Conservation (phyloP, 192 early-diverging fungal genomes). For the Mortierella claussenii region DNA sequence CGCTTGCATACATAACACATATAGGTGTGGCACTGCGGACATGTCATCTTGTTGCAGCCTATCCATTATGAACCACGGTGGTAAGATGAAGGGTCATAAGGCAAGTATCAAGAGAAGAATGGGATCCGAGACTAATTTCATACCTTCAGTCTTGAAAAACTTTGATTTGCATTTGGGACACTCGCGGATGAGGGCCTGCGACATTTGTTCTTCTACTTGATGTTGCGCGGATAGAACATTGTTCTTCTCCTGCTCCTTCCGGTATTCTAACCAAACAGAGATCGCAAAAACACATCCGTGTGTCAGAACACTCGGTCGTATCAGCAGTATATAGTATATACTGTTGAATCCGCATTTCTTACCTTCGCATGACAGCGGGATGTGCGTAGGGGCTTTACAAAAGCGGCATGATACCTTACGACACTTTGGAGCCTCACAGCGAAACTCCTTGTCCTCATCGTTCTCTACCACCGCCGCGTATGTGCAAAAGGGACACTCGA, state of each 20-base stretch:
- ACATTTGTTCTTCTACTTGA: slow-evolving; percentile 66
- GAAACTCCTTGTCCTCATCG: slow-evolving; percentile 62
- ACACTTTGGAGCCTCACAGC: slow-evolving; percentile 58
- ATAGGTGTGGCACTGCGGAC: slow-evolving; percentile 49
- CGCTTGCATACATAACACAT: slow-evolving; percentile 62
- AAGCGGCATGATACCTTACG: slow-evolving; percentile 58
- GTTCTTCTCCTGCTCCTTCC: slow-evolving; percentile 53
- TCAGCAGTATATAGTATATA: too few relatives aligned
- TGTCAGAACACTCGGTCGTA: too few relatives aligned
- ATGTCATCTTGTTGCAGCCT: slow-evolving; percentile 71
- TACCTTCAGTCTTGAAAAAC: slow-evolving; percentile 57
- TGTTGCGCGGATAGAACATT: slow-evolving; percentile 57
- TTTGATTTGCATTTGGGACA: slow-evolving; percentile 62
- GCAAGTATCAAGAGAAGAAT: neutral
- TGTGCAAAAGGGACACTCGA: slow-evolving; percentile 58
- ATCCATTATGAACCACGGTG: neutral
- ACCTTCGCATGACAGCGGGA: slow-evolving; percentile 66
- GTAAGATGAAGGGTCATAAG: too few relatives aligned
- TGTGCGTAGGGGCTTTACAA: slow-evolving; percentile 61
- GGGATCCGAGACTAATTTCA: neutral
- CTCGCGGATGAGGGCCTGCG: slow-evolving; percentile 62
- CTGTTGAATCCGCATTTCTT: too few relatives aligned
- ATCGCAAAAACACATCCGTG: neutral
- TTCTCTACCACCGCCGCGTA: slow-evolving; percentile 55
- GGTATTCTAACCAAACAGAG: slow-evolving; percentile 21